Base-by-base conservation (phyloP, 2,329 filamentous ascomycete species). In the Ophidiomyces ophidiicola region DNA sequence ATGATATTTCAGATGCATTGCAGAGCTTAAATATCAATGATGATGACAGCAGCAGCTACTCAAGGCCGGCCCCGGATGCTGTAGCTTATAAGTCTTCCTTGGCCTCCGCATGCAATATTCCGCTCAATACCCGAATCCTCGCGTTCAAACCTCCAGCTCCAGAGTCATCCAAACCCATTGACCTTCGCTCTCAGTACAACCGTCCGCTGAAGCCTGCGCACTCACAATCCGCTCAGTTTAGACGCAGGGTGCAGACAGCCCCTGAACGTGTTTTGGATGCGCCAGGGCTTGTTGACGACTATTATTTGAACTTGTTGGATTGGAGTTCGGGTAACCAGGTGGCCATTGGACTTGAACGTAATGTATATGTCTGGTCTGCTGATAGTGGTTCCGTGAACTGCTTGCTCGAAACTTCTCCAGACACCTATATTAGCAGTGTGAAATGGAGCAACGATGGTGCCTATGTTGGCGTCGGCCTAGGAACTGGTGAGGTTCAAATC, bases 281-380 rank as follows among this genome's bases (percentile, higher is more conserved):
- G 3, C 90, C 90, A 4, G 90, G 88, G 41, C 76, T 98, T 38
- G 82, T 96, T 45, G 90, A 98, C 55, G 90, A 98, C 67, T 98
- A 96, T 73, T 98, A 98, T 62, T 81, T 98, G 53, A 98, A 98
- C 70, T 73, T 98, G 26, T 77, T 98, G 18, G 90, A 98, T 68
- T 98, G 90, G 90, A 94, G 87, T 58, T 90, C 86, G 5, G 80
- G 82, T 44, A 98, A 98, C 70, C 90, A 98, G 63, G 88, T 98
- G 39, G 90, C 90, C 34, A 96, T 98, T 58, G 90, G 88, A 42
- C 77, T 98, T 8, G 90, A 96, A 69, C 86, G 88, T 50, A 93
- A 81, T 51, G 90, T 98, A 52, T 98, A 98, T 55, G 83, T 98
- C 52, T 98, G 90, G 90, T 96, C 90, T 24, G 90, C 90, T 10